These are phyloP conservation scores for Castanospermum australe DNA, from an alignment of 306 rosid genomes.

Conservation along the genomic window DNA sequence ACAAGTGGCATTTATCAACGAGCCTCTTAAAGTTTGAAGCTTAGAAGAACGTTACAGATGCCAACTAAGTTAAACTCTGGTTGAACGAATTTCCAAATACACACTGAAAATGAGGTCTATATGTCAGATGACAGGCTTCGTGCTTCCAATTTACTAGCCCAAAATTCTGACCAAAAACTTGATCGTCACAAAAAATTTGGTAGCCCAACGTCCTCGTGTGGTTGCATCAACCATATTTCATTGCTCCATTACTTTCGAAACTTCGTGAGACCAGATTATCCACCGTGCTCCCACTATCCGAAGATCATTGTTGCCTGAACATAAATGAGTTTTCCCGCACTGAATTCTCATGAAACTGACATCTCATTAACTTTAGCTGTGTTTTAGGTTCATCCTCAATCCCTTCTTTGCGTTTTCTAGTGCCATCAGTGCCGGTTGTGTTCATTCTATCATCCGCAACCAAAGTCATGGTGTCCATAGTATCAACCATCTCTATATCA, in stretches of 20 bases:
- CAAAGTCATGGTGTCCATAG: constrained; percentile 31
- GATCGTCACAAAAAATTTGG: not conserved
- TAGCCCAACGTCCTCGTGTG: not conserved
- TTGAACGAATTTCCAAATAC: not conserved
- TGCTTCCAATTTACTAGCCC: not conserved
- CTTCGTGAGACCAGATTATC: constrained; percentile 29
- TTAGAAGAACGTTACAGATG: constrained; percentile 2
- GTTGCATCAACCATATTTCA: constrained; percentile 16
- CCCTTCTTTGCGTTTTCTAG: constrained; percentile 73
- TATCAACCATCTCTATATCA: constrained; percentile 72
- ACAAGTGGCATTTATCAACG: not conserved
- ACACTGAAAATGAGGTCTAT: not conserved
- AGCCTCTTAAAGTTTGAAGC: not conserved
- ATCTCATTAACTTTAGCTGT: constrained; percentile 59
- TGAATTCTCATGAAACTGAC: constrained; percentile 49
- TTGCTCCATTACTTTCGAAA: constrained; percentile 17
- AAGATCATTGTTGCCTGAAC: constrained; percentile 37
- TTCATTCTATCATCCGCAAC: constrained; percentile 29
- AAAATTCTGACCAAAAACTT: not conserved
- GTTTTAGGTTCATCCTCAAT: constrained; percentile 40
- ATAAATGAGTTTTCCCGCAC: constrained; percentile 34
- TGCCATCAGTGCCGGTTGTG: constrained; percentile 29
- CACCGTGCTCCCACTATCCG: constrained; percentile 22
- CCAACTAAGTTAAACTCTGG: constrained; percentile 5
- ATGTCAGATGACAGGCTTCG: not conserved